Evolutionary conservation across 257 asterid genomes (phyloP), one percentile per base, ranked within the genome.

Genomic region (Solanum ossicruentum): DNA sequence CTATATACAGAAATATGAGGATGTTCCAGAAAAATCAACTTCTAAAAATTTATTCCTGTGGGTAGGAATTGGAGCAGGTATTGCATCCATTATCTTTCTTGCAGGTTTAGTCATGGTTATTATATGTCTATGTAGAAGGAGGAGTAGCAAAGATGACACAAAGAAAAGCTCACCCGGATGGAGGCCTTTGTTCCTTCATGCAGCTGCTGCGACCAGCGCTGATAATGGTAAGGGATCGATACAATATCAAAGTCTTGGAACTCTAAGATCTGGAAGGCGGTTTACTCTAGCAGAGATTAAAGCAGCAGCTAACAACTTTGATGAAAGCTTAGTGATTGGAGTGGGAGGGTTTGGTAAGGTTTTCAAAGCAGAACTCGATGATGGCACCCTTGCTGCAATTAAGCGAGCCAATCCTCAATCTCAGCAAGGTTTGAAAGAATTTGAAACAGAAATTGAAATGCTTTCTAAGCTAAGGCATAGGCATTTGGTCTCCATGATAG

Each of bases 281-380:
- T 93, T 95, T 87, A 88, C 94, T 7, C 78, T 95, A 57, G 84
- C 94, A 2, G 98, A 95, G 90, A 90, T 95, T 54, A 91, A 63
- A 86, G 87, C 89, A 83, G 97, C 98, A 12, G 93, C 98, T 2
- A 89, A 84, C 69, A 89, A 92, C 79, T 95, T 93, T 36, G 98
- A 95, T 8, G 98, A 92, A 56, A 90, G 92, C 84, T 85, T 92
- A 51, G 91, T 93, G 86, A 95, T 95, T 45, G 98, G 98, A 36
- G 96, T 92, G 18, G 98, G 98, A 56, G 98, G 98, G 36, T 94
- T 95, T 58, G 98, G 98, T 6, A 95, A 92, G 77, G 98, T 95
- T 67, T 95, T 84, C 93, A 91, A 88, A 83, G 98, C 96, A 54
- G 94, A 93, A 85, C 91, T 93, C 26, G 94, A 91, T 13, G 98